These are phyloP conservation scores for Annona squamosa DNA, from an alignment of 164 flowering plant species.

Conservation along the genomic window DNA sequence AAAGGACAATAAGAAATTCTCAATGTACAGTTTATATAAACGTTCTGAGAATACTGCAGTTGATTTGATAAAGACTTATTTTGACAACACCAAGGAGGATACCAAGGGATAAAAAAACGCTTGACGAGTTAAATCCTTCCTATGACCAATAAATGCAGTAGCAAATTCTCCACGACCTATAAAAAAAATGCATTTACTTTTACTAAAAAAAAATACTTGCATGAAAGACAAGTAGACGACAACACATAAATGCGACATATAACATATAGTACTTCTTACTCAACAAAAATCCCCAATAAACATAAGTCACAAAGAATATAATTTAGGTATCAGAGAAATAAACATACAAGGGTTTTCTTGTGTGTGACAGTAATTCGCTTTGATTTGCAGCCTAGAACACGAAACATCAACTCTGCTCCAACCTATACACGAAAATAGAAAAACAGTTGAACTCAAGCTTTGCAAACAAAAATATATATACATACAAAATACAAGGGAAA, in stretches of 20 bases:
- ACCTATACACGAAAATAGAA: constrained; percentile 38
- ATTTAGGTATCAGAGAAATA: neutral
- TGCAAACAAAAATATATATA: neutral
- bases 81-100: no score
- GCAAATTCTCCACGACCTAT: no score
- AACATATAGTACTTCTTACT: neutral
- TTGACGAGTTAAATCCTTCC: no score
- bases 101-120: no score
- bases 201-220: neutral
- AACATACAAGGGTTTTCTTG: constrained; percentile 87
- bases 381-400: constrained; percentile 93
- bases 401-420: constrained; percentile 76
- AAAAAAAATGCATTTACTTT: no score
- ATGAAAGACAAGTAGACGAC: neutral
- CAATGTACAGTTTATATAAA: no score
- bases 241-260: neutral
- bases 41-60: no score
- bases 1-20: no score
- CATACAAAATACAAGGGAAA: neutral
- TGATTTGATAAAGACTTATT: no score
- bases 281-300: neutral
- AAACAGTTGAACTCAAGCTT: neutral
- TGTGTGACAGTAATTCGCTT: constrained; percentile 92
- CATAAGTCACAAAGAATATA: neutral
- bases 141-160: no score